Base-by-base conservation (phyloP, 768 basidiomycete genomes). In the Auricularia sp. region DNA sequence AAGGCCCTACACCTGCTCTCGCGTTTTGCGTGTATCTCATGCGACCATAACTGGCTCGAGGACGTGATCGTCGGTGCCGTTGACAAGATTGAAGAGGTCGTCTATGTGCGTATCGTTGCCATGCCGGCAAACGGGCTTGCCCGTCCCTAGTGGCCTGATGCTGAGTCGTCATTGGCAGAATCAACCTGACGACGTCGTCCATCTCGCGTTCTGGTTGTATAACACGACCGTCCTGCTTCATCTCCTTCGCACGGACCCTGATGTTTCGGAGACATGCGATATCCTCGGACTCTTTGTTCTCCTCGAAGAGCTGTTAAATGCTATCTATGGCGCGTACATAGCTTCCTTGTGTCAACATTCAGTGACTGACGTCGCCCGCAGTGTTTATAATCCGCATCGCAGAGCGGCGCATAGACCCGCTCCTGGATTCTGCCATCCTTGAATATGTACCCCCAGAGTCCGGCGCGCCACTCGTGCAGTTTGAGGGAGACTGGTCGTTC, bases 401-500 rank as follows among this genome's bases (percentile, higher is more conserved):
- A 7, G 97, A 99, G 75, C 82, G 88, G 63, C 85, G 85, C 68
- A 91, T 98, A 75, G 96, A 98, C 73, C 81, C 85, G 61, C 77
- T 97, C 34, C 80, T 99, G 10, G 94, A 98, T 71, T 75, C 83
- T 1, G 83, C 90, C 0, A 76, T 98, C 61, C 81, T 99, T 59
- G 94, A 98, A 62, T 87, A 90, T 71, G 83, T 88, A 8, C 83
- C 92, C 0, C 79, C 86, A n/a, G 83, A 89, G 1, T 83, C 85
- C 3, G 88, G 90, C 69, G 86, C 93, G 64, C 91, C 90, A 62
- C 82, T 84, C 36, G 80, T 98, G 21, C 88, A 92, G 68, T 99
- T 98, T 71, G 95, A 98, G 75, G 94, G 92, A 4, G 97, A 98
- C 63, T 99, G 97, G 97, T 87, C 89, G 0, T 89, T 93, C 72